Conservation (phyloP, 1,284 basidiomycete species). For the Trichosporon sp. region DNA sequence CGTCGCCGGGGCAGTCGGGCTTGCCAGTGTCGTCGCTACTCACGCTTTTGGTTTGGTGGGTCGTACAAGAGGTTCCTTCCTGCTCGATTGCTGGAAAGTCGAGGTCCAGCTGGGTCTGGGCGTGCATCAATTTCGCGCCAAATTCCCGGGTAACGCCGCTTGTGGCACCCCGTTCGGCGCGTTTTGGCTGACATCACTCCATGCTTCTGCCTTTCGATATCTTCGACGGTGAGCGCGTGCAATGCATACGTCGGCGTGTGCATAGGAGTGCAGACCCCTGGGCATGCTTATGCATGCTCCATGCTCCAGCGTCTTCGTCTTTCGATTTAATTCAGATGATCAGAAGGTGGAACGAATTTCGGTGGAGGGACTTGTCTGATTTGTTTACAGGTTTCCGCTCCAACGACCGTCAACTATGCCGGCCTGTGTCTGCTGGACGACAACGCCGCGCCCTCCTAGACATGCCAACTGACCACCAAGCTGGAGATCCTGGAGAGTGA, state of each 20-base stretch:
- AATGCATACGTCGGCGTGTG: not conserved
- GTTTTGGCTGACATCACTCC: not conserved
- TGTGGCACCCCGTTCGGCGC: not conserved
- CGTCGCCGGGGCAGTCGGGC: not conserved
- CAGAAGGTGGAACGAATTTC: not conserved
- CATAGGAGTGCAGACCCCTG: not conserved
- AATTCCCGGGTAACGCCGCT: constrained; percentile 3
- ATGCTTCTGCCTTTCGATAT: not conserved
- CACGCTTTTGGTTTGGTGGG: constrained; percentile 22
- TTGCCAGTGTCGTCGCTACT: constrained; percentile 1
- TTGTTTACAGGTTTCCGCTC: not conserved
- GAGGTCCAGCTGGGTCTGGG: not conserved
- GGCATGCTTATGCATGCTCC: not conserved
- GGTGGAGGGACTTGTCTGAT: not conserved
- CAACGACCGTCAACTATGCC: too few species aligned
- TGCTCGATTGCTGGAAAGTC: not conserved
- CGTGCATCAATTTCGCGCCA: constrained; percentile 1
- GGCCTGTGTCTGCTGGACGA: too few species aligned
- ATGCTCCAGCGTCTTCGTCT: not conserved
- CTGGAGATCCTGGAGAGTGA: too few species aligned
- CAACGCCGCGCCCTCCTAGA: not conserved
- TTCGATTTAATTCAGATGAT: not conserved
- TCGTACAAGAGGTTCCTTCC: not conserved
- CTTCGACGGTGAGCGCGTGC: not conserved
- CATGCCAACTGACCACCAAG: not conserved